Conservation (phyloP, 1,284 basidiomycete genomes). For the Mrakiaceae sp. region DNA sequence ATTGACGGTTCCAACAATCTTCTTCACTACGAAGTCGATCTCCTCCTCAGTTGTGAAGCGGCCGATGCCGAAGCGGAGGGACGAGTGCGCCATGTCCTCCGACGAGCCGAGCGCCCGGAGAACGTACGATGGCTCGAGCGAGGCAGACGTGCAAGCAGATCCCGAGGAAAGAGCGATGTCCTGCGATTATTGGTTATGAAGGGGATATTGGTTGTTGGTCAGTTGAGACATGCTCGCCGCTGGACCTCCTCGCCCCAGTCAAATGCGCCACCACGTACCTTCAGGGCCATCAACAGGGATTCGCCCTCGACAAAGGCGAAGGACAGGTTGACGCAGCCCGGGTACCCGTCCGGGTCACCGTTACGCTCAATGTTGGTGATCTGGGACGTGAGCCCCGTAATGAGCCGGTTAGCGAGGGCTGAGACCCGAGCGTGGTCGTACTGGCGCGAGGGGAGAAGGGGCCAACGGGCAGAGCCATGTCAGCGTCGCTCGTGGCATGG, state of each 20-base stretch:
- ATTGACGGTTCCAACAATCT: slow-evolving; percentile 76
- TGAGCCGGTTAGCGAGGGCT: slow-evolving; percentile 67
- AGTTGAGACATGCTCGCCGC: no score
- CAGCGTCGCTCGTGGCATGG: no score
- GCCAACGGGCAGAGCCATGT: no score
- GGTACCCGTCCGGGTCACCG: slow-evolving; percentile 77
- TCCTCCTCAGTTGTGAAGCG: slow-evolving; percentile 97
- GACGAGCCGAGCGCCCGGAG: slow-evolving; percentile 90
- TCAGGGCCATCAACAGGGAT: slow-evolving; percentile 93
- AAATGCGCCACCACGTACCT: slow-evolving; percentile 34
- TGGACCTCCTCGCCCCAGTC: no score
- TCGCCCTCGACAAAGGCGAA: slow-evolving; percentile 98
- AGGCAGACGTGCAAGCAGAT: slow-evolving; percentile 96
- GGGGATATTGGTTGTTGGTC: not conserved
- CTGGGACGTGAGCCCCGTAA: slow-evolving; percentile 66
- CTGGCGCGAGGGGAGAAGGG: slow-evolving; percentile 34
- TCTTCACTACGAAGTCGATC: slow-evolving; percentile 84
- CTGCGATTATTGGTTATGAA: slow-evolving; percentile 33
- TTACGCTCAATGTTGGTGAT: slow-evolving; percentile 90
- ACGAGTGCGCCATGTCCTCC: slow-evolving; percentile 98
- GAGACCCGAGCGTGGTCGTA: slow-evolving; percentile 72
- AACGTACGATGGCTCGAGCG: slow-evolving; percentile 96
- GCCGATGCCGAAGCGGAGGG: slow-evolving; percentile 92
- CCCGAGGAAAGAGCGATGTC: slow-evolving; percentile 96
- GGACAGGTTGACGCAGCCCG: slow-evolving; percentile 88